Percentiles rank a stretch among this genome's conserved stretches.
These are phyloP conservation scores for Astathelohania contejeani DNA, from an alignment of 371 early-diverging fungal genomes.

Conservation along the genomic window DNA sequence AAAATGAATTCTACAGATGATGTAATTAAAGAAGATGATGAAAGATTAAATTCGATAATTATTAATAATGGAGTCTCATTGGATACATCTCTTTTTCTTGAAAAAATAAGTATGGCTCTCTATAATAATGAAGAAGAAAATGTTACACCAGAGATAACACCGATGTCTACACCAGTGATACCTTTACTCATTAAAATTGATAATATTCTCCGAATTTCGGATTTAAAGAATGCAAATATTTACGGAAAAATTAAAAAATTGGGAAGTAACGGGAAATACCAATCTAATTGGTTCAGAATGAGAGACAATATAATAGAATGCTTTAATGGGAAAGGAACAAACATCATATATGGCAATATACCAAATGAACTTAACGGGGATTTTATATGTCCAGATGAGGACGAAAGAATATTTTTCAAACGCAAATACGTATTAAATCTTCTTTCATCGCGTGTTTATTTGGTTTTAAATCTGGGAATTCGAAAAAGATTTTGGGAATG, in stretches of 20 bases:
- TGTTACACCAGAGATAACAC: too few species aligned
- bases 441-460: constrained; percentile 4
- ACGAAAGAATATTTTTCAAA: constrained; percentile 2
- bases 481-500: constrained; percentile 1
- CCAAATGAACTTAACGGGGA: constrained; percentile 14
- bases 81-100: too few species aligned
- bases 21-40: too few species aligned
- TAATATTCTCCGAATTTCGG: too few species aligned
- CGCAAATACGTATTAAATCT: constrained; percentile 26
- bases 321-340: constrained; percentile 13
- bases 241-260: constrained; percentile 25
- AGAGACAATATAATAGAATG: constrained; percentile 21
- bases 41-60: too few species aligned
- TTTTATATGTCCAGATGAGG: constrained; percentile 10
- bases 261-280: constrained; percentile 18
- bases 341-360: neutral
- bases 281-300: constrained; percentile 19
- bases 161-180: too few species aligned
- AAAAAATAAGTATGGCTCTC: too few species aligned
- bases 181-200: too few species aligned
- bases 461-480: constrained; percentile 2
- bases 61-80: too few species aligned
- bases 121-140: too few species aligned
- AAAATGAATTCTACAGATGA: too few species aligned
- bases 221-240: constrained; percentile 9